A percentile compares a stretch with the other conserved stretches of the same genome.
phyloP scores from a whole-genome alignment of 176 grass and related monocot species.

The Lolium rigidum region DNA sequence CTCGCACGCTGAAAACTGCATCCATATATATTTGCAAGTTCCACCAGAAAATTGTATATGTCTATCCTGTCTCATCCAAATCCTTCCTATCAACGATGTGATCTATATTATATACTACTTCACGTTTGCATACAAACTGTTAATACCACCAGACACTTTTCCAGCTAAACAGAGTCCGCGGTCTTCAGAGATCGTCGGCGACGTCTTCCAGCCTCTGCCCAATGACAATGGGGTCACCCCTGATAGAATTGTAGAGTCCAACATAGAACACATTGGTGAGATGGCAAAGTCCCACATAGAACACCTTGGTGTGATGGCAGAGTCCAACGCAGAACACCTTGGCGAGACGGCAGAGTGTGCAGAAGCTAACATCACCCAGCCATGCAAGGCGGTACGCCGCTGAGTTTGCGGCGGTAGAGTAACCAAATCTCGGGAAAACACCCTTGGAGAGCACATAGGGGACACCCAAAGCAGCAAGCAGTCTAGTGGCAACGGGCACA shows the following conservation, averaged over 20 bases:
- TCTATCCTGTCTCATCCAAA: neutral
- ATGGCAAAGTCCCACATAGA: no score
- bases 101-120: neutral
- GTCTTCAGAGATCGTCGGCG: slow-evolving; percentile 3
- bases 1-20: neutral
- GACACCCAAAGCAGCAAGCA: neutral
- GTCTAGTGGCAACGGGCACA: slow-evolving; percentile 42
- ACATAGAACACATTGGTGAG: no score
- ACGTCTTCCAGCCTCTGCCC: slow-evolving; percentile 56
- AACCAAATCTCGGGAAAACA: no score
- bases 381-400: no score
- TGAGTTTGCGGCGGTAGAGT: no score
- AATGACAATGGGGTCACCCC: slow-evolving; percentile 44
- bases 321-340: slow-evolving; percentile 29
- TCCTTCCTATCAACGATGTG: neutral
- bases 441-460: no score
- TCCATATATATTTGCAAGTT: neutral
- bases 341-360: slow-evolving; percentile 10
- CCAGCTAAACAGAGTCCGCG: neutral
- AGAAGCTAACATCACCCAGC: neutral
- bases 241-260: slow-evolving; percentile 35
- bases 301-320: neutral
- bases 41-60: neutral
- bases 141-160: neutral
- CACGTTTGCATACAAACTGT: neutral